A percentile compares a stretch with the other conserved stretches of the same genome.
These are phyloP conservation scores for Dentipellis fragilis DNA, from an alignment of 768 basidiomycete species.

Conservation along the genomic window DNA sequence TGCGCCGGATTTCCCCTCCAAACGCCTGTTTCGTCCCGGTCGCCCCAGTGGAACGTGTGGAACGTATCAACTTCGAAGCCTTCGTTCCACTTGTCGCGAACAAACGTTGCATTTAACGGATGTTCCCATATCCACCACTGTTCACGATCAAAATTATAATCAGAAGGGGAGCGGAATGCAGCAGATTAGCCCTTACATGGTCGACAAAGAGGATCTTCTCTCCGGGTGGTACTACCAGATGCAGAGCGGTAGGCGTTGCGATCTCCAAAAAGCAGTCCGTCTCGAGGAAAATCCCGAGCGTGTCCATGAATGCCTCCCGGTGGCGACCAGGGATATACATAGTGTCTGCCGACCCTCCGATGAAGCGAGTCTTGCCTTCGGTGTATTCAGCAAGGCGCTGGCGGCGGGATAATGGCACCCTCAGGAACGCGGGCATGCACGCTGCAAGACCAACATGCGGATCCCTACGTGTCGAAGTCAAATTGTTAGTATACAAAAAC, in stretches of 20 bases:
- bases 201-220: slow-evolving; percentile 38
- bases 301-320: slow-evolving; percentile 29
- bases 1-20: slow-evolving; percentile 27
- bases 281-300: slow-evolving; percentile 33
- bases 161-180: not conserved
- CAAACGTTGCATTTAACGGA: slow-evolving; percentile 36
- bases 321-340: slow-evolving; percentile 37
- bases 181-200: slow-evolving; percentile 24
- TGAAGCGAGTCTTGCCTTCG: slow-evolving; percentile 25
- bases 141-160: not conserved
- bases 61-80: slow-evolving; percentile 43
- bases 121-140: slow-evolving; percentile 41
- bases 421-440: slow-evolving; percentile 32
- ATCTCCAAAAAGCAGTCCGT: slow-evolving; percentile 42
- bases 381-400: slow-evolving; percentile 26
- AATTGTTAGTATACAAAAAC: not conserved
- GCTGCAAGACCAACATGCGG: slow-evolving; percentile 33
- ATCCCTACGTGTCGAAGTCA: slow-evolving; percentile 21
- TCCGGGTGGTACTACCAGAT: slow-evolving; percentile 28
- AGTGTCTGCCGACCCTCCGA: slow-evolving; percentile 41
- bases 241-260: slow-evolving; percentile 34
- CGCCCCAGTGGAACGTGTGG: slow-evolving; percentile 42
- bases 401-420: slow-evolving; percentile 27
- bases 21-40: slow-evolving; percentile 20
- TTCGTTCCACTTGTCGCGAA: slow-evolving; percentile 34